These are phyloP conservation scores for Solanum chiquidenum DNA, from an alignment of 257 asterid genomes.

Conservation along the genomic window DNA sequence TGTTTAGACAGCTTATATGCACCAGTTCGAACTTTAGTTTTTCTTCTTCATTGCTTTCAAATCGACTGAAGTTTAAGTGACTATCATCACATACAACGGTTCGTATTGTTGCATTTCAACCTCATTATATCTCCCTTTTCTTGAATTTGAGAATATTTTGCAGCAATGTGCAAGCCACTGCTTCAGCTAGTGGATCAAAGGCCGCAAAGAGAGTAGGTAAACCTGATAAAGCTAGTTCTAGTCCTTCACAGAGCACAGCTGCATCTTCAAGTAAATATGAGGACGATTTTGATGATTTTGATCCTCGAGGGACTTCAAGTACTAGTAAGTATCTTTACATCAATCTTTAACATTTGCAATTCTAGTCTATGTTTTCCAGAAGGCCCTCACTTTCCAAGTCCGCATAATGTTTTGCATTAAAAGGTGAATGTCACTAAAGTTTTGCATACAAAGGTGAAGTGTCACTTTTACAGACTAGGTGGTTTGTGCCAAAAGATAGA, in stretches of 20 bases:
- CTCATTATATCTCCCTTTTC: not conserved
- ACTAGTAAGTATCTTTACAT: slow-evolving; percentile 50
- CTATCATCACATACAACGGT: not conserved
- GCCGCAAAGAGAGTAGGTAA: slow-evolving; percentile 18
- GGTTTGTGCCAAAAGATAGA: not conserved
- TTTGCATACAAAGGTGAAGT: not conserved
- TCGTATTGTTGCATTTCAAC: not conserved
- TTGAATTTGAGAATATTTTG: not conserved
- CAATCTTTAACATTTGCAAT: not conserved
- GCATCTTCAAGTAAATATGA: slow-evolving; percentile 36
- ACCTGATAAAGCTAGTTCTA: slow-evolving; percentile 32
- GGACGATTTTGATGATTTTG: slow-evolving; percentile 86
- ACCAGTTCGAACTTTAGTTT: not conserved
- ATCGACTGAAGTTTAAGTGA: not conserved
- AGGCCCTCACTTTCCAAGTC: not conserved
- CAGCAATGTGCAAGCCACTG: slow-evolving; percentile 48
- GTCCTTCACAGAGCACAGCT: slow-evolving; percentile 27
- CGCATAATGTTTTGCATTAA: not conserved
- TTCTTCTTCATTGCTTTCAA: not conserved
- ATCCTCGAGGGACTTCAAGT: slow-evolving; percentile 79
- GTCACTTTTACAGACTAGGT: not conserved
- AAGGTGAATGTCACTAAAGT: not conserved
- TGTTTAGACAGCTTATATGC: not conserved
- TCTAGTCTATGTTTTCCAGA: not conserved
- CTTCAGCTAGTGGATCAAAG: slow-evolving; percentile 29